phyloP scores from a whole-genome alignment of 495 filamentous ascomycete genomes.

The Aspergillus cristatus region DNA sequence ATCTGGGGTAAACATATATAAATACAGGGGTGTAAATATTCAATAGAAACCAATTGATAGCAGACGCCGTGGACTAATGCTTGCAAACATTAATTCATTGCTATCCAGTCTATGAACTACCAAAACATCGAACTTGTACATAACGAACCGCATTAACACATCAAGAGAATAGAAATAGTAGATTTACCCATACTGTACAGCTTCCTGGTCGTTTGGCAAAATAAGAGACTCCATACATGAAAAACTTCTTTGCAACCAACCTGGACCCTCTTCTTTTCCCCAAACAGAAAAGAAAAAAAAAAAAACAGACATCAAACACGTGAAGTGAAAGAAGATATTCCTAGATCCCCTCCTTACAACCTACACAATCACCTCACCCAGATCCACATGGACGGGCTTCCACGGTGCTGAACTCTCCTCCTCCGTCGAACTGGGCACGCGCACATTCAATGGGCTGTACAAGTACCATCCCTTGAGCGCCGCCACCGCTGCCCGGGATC shows the following conservation, averaged over 20 bases:
- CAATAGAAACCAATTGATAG: no score
- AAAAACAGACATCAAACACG: no score
- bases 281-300: constrained; percentile 13
- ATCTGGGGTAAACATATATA: no score
- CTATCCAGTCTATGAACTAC: no score
- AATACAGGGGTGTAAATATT: no score
- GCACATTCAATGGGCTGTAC: constrained; percentile 66
- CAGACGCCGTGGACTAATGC: no score
- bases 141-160: constrained; percentile 10
- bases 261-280: no score
- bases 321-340: no score
- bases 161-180: constrained; percentile 28
- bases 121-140: no score
- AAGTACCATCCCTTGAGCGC: constrained; percentile 92
- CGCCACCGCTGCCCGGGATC: constrained; percentile 66
- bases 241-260: no score
- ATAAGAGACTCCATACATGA: not conserved
- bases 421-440: constrained; percentile 76
- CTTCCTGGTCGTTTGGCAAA: constrained; percentile 28
- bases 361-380: constrained; percentile 80
- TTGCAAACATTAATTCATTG: no score
- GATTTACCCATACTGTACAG: constrained; percentile 38
- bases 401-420: constrained; percentile 53
- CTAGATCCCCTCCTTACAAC: constrained; percentile 1
- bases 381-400: constrained; percentile 79